These are phyloP conservation scores for Pseudogymnoascus sp. DNA, from an alignment of 2,329 filamentous ascomycete species.

Conservation along the genomic window DNA sequence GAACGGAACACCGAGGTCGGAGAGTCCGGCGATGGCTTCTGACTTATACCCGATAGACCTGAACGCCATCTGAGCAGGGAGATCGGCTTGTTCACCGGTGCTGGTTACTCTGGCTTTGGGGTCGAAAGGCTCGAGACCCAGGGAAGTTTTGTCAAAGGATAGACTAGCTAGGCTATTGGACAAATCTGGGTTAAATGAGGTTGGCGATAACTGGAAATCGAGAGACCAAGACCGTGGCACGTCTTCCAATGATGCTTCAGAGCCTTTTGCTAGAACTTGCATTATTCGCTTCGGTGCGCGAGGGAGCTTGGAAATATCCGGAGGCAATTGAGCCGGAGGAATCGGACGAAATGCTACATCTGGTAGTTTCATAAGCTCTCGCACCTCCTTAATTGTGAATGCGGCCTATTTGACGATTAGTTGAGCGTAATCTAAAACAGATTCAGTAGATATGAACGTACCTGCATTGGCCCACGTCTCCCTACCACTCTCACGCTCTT, in stretches of 20 bases:
- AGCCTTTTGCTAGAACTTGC: slow-evolving; percentile 74
- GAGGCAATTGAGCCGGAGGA: slow-evolving; percentile 58
- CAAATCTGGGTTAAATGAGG: slow-evolving; percentile 44
- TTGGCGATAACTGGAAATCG: slow-evolving; percentile 76
- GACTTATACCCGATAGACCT: slow-evolving; percentile 94
- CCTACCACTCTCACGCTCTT: slow-evolving; percentile 82
- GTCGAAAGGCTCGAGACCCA: slow-evolving; percentile 50
- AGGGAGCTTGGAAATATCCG: slow-evolving; percentile 60
- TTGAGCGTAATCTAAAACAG: background rate
- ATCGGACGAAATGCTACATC: slow-evolving; percentile 65
- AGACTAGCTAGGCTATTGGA: slow-evolving; percentile 50
- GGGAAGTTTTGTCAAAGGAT: slow-evolving; percentile 55
- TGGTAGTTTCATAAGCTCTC: slow-evolving; percentile 76
- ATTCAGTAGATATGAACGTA: slow-evolving; percentile 31
- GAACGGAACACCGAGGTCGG: slow-evolving; percentile 69
- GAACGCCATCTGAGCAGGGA: slow-evolving; percentile 70
- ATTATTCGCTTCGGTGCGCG: slow-evolving; percentile 70
- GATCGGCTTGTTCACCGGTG: slow-evolving; percentile 42
- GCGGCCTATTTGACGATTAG: slow-evolving; percentile 54
- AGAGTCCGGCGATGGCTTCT: slow-evolving; percentile 65
- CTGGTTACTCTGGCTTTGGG: slow-evolving; percentile 41
- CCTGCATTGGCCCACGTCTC: slow-evolving; percentile 80
- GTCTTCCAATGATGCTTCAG: slow-evolving; percentile 37
- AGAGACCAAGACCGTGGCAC: slow-evolving; percentile 70
- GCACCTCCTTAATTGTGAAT: slow-evolving; percentile 90